Base-by-base conservation (phyloP, 441 rosid species). In the Francoa sonchifolia region DNA sequence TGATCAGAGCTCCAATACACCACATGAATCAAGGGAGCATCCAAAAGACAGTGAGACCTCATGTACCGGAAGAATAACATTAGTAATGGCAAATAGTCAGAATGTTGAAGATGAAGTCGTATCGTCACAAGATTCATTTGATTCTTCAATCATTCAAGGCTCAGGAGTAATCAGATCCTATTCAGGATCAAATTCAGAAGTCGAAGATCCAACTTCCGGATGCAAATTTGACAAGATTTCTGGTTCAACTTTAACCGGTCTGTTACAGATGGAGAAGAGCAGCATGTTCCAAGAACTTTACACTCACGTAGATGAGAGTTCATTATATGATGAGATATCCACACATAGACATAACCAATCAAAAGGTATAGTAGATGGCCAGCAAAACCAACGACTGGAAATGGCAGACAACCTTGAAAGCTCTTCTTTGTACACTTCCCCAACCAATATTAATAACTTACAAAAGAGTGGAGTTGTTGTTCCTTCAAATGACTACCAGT, bases 91-190 rank as follows among this genome's bases (percentile, higher is more conserved):
- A 42, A 61, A 60, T 30, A 56, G 62, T 53, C 76, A 69, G 50
- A 69, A 64, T 60, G 45, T 65, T 28, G 88, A 78, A 44, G 95
- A 73, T 57, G 87, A 82, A 58, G 69, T 69, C 41, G 50, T 73
- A 36, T 76, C 90, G 57, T 73, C 85, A 17, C 85, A 71, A 64
- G 76, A 65, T 44, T 76, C 77, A 52, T 62, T 55, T 21, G 74
- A 59, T 57, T 73, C 74, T 44, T 59, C 65, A 3, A 57, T 68
- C 34, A 47, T 59, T 37, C 78, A 71, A 54, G 68, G 57, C 33
- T 51, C 37, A 32, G 68, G 66, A 42, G 65, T 70, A 59, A 58
- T 71, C 57, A 62, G 66, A 54, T 71, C 79, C 42, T 53, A 50
- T 44, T 70, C 76, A 23, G 55, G 76, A 47, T 73, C 74, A 49